Evolutionary conservation across 805 yeast species (phyloP).

Genomic region (Groenewaldozyma tartarivorans): DNA sequence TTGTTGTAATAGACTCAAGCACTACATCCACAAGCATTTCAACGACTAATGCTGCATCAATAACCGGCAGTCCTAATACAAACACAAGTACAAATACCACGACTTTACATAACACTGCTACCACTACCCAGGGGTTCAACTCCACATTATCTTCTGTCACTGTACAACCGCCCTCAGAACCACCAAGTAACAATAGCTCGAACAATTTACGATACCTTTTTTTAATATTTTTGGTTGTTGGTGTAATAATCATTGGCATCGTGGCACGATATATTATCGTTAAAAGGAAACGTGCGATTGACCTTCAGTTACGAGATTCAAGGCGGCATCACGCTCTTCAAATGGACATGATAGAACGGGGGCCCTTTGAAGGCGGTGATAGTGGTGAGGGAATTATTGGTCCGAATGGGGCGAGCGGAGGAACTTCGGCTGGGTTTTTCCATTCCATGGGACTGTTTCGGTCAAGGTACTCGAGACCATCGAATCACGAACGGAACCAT

Average conservation of each 20-base stretch:
- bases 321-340: constrained; percentile 17
- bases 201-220: constrained; percentile 14
- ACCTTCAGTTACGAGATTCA: constrained; percentile 7
- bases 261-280: constrained; percentile 11
- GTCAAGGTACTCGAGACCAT: too few relatives aligned
- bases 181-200: constrained; percentile 8
- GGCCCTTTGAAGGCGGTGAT: too few relatives aligned
- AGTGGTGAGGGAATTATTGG: too few relatives aligned
- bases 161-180: not conserved
- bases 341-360: constrained; percentile 11
- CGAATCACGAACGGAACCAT: too few relatives aligned
- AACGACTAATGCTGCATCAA: not conserved
- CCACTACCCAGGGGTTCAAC: constrained; percentile 1
- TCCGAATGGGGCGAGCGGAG: too few relatives aligned
- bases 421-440: too few relatives aligned
- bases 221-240: constrained; percentile 16
- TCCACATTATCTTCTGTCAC: constrained; percentile 2
- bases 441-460: too few relatives aligned
- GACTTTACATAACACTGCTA: not conserved
- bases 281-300: constrained; percentile 14
- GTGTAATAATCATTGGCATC: constrained; percentile 12
- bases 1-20: not conserved
- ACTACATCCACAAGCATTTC: too few relatives aligned
- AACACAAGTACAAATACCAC: not conserved
- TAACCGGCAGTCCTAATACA: not conserved